phyloP scores from a whole-genome alignment of 2,329 filamentous ascomycete genomes.

The Claviceps sp. region DNA sequence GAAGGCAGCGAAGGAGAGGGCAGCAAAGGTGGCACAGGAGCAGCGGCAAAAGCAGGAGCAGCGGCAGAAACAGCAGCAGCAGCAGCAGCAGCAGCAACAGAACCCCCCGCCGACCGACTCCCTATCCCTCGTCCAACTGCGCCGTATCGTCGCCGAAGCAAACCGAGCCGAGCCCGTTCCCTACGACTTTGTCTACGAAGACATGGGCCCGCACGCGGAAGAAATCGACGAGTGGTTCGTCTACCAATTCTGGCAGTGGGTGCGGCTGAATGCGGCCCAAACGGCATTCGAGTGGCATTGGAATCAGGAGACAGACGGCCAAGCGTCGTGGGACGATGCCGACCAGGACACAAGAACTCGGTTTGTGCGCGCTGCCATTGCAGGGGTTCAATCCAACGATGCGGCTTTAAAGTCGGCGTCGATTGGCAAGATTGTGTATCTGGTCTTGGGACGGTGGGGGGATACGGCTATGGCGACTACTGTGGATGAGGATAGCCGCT shows the following conservation, averaged over 20 bases:
- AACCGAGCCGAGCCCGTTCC: constrained; percentile 54
- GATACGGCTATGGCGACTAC: constrained; percentile 44
- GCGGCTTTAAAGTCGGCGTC: constrained; percentile 35
- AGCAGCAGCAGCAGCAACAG: constrained; percentile 13
- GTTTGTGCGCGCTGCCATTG: constrained; percentile 45
- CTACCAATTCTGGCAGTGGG: constrained; percentile 76
- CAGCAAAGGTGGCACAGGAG: constrained; percentile 1
- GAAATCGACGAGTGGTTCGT: constrained; percentile 98
- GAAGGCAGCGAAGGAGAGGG: constrained; percentile 10
- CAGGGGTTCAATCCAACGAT: constrained; percentile 29
- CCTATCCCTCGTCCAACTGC: constrained; percentile 60
- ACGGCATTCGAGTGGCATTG: constrained; percentile 67
- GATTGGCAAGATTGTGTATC: constrained; percentile 44
- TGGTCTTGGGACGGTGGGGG: constrained; percentile 57
- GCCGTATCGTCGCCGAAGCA: constrained; percentile 60
- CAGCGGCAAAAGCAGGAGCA: constrained; percentile 10
- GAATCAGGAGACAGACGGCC: constrained; percentile 34
- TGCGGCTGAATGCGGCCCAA: constrained; percentile 62
- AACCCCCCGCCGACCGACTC: constrained; percentile 43
- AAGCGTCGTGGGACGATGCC: constrained; percentile 51
- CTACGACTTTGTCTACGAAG: constrained; percentile 77
- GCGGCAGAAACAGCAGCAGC: constrained; percentile 2
- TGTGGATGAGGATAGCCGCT: constrained; percentile 27
- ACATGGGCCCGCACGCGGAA: constrained; percentile 61
- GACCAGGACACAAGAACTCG: constrained; percentile 38